Base-by-base conservation (phyloP, 2,329 filamentous ascomycete genomes). In the Cadophora malorum region DNA sequence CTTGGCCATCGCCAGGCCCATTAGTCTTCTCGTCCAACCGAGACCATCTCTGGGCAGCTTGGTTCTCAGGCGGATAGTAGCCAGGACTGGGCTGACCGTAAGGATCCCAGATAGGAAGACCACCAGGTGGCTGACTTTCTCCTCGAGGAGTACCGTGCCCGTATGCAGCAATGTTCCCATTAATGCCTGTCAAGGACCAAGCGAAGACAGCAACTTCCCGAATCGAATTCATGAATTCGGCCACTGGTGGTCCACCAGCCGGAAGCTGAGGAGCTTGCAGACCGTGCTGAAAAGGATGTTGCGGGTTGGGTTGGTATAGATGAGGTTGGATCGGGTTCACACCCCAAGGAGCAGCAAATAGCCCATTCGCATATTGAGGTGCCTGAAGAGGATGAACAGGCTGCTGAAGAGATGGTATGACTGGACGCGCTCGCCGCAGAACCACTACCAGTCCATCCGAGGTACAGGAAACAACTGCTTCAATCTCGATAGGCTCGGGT, bases 391-490 rank as follows among this genome's bases (percentile, higher is more conserved):
- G 76, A n/a, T 41, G 31, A 9, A 45, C 21, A 55, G 61, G 31
- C 31, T 80, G 77, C 14, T 88, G 81, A 4, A 90, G 90, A 53
- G 93, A 81, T 3, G 90, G 91, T 58, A 94, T 88, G 8, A 88
- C 84, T 4, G 92, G 90, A 31, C 91, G 86, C 28, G 93, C 93
- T 71, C 86, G 88, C 66, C 93, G 87, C 16, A 96, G 81, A 61
- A 95, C 89, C 8, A 96, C 92, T 2, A 96, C 92, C 0, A 97
- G 82, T 0, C 93, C 93, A 77, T 97, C 93, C 0, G 93, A 96
- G 1, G 93, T 93, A 79, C 93, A 97, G 0, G 93, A 96, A 5
- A 97, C 90, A n/a, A 97, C 92, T 1, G 93, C 93, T 80, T 97
- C 93, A 4, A 97, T 82, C 79, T 96, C 92, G 63, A 93, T 83